These are phyloP conservation scores for Fusarium subtropicale DNA, from an alignment of 2,329 filamentous ascomycete species.

Conservation along the genomic window DNA sequence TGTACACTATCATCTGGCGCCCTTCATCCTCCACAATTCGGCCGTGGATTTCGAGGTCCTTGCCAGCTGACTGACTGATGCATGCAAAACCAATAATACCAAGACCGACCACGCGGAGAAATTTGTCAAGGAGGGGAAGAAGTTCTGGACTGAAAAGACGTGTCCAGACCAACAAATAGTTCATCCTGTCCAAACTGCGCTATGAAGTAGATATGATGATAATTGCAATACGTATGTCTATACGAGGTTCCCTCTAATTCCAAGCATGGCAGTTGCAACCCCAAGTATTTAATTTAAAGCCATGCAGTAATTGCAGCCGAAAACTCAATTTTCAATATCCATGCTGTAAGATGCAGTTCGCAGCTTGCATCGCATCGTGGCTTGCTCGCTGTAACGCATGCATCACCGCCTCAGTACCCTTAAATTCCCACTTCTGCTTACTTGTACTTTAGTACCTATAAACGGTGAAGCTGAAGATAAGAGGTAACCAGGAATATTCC, in stretches of 20 bases:
- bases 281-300: neutral
- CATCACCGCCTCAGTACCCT: constrained; percentile 1
- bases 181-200: neutral
- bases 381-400: constrained; percentile 30
- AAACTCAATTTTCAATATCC: constrained; percentile 11
- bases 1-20: constrained; percentile 5
- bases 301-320: constrained; percentile 7
- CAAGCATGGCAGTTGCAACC: neutral
- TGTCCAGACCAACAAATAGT: constrained; percentile 2
- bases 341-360: neutral
- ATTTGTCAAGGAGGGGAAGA: neutral
- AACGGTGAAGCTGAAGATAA: constrained; percentile 2
- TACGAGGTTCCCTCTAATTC: constrained; percentile 29
- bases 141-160: constrained; percentile 6
- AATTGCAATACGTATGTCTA: constrained; percentile 13
- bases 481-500: constrained; percentile 14
- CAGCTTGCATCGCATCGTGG: constrained; percentile 11
- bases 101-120: neutral
- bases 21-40: constrained; percentile 36
- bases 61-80: constrained; percentile 1
- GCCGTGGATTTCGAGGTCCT: constrained; percentile 8
- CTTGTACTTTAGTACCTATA: neutral
- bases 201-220: neutral
- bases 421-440: constrained; percentile 6
- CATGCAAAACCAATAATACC: neutral